Conservation (phyloP, 1,139 yeast genomes). For the Ashbya aceris region DNA sequence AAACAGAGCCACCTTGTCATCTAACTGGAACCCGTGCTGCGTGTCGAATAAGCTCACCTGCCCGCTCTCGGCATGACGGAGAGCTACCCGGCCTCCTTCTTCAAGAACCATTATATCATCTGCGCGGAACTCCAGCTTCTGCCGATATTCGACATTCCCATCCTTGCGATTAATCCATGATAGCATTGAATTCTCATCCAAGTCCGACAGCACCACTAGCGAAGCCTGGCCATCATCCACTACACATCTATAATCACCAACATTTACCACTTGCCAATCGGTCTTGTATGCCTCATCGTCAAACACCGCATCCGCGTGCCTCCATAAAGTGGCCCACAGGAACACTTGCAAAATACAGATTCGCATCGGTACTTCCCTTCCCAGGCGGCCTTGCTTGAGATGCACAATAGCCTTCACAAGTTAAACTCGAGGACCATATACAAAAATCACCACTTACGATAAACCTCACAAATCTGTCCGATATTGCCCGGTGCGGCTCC, state of each 20-base stretch:
- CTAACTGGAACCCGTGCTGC: conserved; percentile 10
- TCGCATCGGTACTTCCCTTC: not conserved
- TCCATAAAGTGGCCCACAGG: too few relatives aligned
- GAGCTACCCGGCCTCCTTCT: conserved; percentile 7
- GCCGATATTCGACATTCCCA: conserved; percentile 20
- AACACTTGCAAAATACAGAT: not conserved
- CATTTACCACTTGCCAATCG: conserved; percentile 28
- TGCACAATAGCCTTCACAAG: too few relatives aligned
- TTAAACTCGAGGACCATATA: too few relatives aligned
- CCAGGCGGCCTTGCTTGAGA: too few relatives aligned
- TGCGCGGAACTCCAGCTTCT: conserved; percentile 11
- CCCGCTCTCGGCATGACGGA: conserved; percentile 8
- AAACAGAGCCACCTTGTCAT: not conserved
- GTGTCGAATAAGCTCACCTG: conserved; percentile 7
- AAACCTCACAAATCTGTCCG: too few relatives aligned
- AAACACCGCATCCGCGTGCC: conserved; percentile 19
- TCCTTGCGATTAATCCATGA: conserved; percentile 18
- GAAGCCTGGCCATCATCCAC: conserved; percentile 10
- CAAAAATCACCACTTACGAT: too few relatives aligned
- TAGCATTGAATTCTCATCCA: conserved; percentile 15
- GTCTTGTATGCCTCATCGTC: conserved; percentile 28
- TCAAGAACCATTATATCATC: conserved; percentile 13
- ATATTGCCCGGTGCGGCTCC: too few relatives aligned
- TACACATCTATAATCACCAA: conserved; percentile 25
- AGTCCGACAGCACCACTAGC: conserved; percentile 18